Conservation (phyloP, 345 rosid species). For the Triadica sebifera region DNA sequence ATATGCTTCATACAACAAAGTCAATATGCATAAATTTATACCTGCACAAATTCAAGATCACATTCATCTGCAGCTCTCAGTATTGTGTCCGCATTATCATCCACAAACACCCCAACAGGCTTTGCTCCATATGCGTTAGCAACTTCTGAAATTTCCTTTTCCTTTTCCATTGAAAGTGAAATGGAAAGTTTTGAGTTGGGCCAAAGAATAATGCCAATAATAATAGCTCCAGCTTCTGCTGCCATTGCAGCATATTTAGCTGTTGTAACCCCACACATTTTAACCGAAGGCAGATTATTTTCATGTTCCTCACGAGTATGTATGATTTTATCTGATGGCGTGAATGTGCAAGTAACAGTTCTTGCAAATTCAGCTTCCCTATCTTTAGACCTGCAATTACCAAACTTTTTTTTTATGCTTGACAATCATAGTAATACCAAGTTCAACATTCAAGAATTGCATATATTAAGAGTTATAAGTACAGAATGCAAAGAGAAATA, state of each 20-base stretch:
- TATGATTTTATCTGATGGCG: slow-evolving; percentile 23
- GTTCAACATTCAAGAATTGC: neutral
- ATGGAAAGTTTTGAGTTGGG: slow-evolving; percentile 80
- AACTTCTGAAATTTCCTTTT: slow-evolving; percentile 77
- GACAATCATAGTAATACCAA: neutral
- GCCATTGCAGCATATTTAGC: slow-evolving; percentile 76
- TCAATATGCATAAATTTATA: slow-evolving; percentile 21
- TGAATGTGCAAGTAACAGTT: neutral
- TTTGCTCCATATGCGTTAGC: slow-evolving; percentile 66
- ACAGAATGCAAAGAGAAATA: neutral
- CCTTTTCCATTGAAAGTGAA: slow-evolving; percentile 66
- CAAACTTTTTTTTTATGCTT: neutral
- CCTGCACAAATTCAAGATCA: slow-evolving; percentile 80
- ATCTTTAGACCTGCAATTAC: neutral
- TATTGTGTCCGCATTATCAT: slow-evolving; percentile 65
- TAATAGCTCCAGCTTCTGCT: slow-evolving; percentile 84
- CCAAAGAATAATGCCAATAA: slow-evolving; percentile 88
- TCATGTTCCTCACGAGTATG: slow-evolving; percentile 22
- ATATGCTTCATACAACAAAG: neutral
- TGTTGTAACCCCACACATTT: slow-evolving; percentile 88
- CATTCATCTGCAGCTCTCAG: slow-evolving; percentile 61
- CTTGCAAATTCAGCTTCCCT: slow-evolving; percentile 1
- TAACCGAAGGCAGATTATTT: slow-evolving; percentile 49
- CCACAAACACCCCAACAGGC: slow-evolving; percentile 89
- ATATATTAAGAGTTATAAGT: neutral